These are phyloP conservation scores for Rhamnella rubrinervis DNA, from an alignment of 331 rosid genomes.

Conservation along the genomic window DNA sequence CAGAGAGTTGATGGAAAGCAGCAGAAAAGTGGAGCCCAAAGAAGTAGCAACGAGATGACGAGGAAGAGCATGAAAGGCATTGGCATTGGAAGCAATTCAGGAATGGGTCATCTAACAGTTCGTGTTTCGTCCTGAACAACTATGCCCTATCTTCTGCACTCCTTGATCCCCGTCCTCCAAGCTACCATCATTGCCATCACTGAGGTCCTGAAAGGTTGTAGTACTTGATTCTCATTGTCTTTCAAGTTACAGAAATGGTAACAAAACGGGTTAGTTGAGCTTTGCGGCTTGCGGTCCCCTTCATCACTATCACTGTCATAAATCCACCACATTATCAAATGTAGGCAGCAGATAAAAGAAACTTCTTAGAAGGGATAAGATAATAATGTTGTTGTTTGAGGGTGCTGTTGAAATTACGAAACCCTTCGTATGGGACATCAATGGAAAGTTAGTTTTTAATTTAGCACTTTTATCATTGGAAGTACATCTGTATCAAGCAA, in stretches of 20 bases:
- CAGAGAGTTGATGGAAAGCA: conserved; percentile 33
- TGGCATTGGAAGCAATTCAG: conserved; percentile 43
- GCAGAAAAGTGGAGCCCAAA: conserved; percentile 32
- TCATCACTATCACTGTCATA: neutral
- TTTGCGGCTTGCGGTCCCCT: too few relatives aligned
- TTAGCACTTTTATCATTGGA: neutral
- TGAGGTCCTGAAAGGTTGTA: neutral
- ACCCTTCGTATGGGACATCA: too few relatives aligned
- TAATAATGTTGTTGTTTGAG: neutral
- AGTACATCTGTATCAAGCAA: neutral
- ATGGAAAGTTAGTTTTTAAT: too few relatives aligned
- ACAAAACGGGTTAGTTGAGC: too few relatives aligned
- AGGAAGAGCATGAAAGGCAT: conserved; percentile 33
- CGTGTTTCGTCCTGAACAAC: conserved; percentile 48
- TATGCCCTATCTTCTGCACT: neutral
- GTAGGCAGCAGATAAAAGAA: neutral
- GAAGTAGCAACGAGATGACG: conserved; percentile 24
- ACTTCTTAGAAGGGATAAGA: neutral
- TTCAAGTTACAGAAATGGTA: too few relatives aligned
- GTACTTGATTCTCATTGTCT: too few relatives aligned
- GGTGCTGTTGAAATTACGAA: neutral
- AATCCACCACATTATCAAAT: neutral
- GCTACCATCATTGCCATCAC: neutral
- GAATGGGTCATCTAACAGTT: conserved; percentile 45
- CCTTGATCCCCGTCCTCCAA: too few relatives aligned